Conservation (phyloP, 768 basidiomycete genomes). For the Lepiota venenata region DNA sequence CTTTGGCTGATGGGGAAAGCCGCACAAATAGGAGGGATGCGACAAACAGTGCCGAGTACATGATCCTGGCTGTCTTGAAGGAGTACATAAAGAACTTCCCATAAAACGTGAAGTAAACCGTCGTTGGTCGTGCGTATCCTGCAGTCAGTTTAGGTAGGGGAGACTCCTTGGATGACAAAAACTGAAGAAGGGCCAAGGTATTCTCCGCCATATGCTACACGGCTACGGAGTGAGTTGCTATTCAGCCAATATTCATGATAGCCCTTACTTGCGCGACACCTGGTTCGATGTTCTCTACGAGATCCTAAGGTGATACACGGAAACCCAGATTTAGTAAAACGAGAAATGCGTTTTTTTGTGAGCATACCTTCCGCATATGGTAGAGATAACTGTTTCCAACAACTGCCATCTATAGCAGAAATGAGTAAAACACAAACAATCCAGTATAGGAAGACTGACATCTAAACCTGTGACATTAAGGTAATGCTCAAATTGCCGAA, state of each 20-base stretch:
- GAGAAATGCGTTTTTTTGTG: background rate
- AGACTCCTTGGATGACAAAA: constrained; percentile 67
- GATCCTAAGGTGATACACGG: constrained; percentile 41
- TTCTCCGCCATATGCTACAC: constrained; percentile 87
- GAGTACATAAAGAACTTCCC: constrained; percentile 77
- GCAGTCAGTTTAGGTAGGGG: constrained; percentile 63
- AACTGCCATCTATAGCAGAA: constrained; percentile 69
- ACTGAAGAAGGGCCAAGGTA: constrained; percentile 69
- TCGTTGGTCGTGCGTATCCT: constrained; percentile 50
- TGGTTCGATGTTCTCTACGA: constrained; percentile 78
- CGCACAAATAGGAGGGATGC: constrained; percentile 42
- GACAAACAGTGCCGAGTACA: constrained; percentile 53
- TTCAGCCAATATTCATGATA: background rate
- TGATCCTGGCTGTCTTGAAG: constrained; percentile 61
- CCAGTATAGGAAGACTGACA: constrained; percentile 37
- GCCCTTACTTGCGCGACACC: constrained; percentile 64
- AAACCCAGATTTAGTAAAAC: background rate
- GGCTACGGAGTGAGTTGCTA: constrained; percentile 3
- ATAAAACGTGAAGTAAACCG: constrained; percentile 76
- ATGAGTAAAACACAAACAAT: constrained; percentile 1
- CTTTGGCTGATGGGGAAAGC: constrained; percentile 28
- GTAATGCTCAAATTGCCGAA: constrained; percentile 90
- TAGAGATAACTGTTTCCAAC: constrained; percentile 93
- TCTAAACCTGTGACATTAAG: constrained; percentile 90
- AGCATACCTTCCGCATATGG: constrained; percentile 78